phyloP scores from a whole-genome alignment of 1,284 basidiomycete genomes.

The Pseudozyma thailandica region DNA sequence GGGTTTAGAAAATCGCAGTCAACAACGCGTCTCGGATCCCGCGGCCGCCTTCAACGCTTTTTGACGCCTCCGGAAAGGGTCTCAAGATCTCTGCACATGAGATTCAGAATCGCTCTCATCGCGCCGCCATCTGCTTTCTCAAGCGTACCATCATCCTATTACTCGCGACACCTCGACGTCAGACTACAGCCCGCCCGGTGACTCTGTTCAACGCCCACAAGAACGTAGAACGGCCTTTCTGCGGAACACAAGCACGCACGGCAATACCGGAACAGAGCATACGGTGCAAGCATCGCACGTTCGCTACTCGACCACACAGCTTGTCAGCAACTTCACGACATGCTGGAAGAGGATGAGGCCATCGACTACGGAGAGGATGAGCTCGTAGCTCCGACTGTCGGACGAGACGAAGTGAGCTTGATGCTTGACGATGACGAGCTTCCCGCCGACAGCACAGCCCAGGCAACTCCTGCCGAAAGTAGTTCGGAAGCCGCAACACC shows the following conservation, averaged over 20 bases:
- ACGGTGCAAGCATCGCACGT: background rate
- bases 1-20: background rate
- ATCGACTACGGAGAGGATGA: constrained; percentile 51
- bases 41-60: background rate
- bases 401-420: constrained; percentile 38
- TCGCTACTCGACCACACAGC: background rate
- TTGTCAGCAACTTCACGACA: background rate
- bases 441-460: background rate
- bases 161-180: no score
- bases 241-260: no score
- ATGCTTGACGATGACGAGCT: constrained; percentile 18
- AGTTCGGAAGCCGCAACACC: background rate
- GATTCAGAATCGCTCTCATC: no score
- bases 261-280: no score
- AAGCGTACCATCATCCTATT: no score
- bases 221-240: no score
- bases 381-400: constrained; percentile 14
- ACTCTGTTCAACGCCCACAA: no score
- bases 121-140: no score
- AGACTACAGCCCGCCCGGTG: no score
- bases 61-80: background rate
- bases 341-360: constrained; percentile 49
- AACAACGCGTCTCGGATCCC: constrained; percentile 9
- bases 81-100: no score
- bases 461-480: background rate